Evolutionary conservation across 2,329 filamentous ascomycete species (phyloP).

Genomic region (Talaromyces sp.): DNA sequence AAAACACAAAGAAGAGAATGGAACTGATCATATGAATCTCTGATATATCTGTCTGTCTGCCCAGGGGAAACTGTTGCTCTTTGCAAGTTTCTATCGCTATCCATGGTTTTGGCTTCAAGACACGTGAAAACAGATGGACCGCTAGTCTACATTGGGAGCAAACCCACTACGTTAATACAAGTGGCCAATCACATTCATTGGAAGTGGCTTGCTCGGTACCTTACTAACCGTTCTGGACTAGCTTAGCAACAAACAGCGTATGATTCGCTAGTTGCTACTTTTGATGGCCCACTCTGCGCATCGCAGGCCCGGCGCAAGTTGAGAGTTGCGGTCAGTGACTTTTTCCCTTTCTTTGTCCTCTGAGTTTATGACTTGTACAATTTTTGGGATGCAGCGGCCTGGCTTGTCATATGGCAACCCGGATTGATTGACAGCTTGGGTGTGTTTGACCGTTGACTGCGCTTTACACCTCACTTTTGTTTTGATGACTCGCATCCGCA

Average conservation of each 20-base stretch:
- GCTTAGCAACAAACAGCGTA: background rate
- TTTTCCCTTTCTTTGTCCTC: background rate
- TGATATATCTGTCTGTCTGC: background rate
- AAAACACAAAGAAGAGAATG: background rate
- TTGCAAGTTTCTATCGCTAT: too few species aligned
- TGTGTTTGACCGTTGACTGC: background rate
- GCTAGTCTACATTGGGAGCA: background rate
- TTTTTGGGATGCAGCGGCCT: background rate
- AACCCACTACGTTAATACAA: background rate
- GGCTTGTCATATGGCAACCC: background rate
- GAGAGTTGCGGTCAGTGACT: background rate
- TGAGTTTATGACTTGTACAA: background rate
- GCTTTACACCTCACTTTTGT: background rate
- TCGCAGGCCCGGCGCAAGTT: background rate
- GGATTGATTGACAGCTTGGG: background rate
- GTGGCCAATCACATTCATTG: background rate
- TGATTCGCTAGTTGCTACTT: background rate
- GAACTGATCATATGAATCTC: background rate
- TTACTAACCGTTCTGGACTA: background rate
- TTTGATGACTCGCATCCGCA: background rate
- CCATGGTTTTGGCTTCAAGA: background rate
- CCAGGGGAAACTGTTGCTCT: background rate
- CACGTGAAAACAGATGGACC: background rate
- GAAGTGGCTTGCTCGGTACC: background rate
- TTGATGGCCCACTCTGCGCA: background rate